Evolutionary conservation across 2,329 filamentous ascomycete species (phyloP).

Genomic region (Coniella lustricola): DNA sequence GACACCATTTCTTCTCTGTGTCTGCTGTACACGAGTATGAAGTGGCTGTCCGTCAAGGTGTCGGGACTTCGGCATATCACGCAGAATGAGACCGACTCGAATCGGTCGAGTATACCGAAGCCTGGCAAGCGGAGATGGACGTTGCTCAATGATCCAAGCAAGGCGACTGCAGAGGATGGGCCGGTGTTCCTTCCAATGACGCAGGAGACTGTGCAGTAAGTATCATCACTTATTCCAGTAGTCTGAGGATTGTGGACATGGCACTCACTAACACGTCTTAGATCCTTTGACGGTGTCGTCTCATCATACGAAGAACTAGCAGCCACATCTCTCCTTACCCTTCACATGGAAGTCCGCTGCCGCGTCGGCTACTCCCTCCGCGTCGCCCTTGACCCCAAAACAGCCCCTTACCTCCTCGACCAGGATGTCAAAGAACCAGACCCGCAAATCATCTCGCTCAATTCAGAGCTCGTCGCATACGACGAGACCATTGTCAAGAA

Average conservation of each 20-base stretch:
- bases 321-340: conserved; percentile 68
- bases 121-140: conserved; percentile 75
- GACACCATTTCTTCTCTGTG: conserved; percentile 82
- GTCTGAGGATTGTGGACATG: no score
- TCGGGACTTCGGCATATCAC: conserved; percentile 77
- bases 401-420: conserved; percentile 57
- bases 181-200: conserved; percentile 84
- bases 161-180: conserved; percentile 51
- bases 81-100: conserved; percentile 60
- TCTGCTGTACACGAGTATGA: conserved; percentile 93
- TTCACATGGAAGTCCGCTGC: conserved; percentile 84
- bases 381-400: conserved; percentile 53
- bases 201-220: conserved; percentile 71
- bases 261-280: conserved; percentile 25
- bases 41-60: conserved; percentile 86
- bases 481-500: conserved; percentile 73
- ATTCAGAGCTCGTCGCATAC: conserved; percentile 76
- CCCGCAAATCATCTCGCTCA: conserved; percentile 73
- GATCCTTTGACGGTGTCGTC: conserved; percentile 80
- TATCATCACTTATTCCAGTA: no score
- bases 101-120: conserved; percentile 44
- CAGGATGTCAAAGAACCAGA: conserved; percentile 72
- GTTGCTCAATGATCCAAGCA: conserved; percentile 58
- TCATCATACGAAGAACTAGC: conserved; percentile 77
- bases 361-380: conserved; percentile 75